phyloP scores from a whole-genome alignment of 805 yeast genomes.

The Nakazawaea laoshanensis region DNA sequence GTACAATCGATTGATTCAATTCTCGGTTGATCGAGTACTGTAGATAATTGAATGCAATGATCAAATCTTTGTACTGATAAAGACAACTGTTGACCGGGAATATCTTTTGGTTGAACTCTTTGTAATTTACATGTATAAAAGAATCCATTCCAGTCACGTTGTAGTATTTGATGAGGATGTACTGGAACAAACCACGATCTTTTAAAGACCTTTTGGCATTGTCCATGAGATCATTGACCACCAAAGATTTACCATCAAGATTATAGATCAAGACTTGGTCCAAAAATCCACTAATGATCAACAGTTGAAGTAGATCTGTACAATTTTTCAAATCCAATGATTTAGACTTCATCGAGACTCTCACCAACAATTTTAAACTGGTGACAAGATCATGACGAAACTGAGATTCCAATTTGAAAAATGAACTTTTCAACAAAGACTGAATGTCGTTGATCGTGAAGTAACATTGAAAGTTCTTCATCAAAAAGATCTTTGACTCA shows the following conservation, averaged over 20 bases:
- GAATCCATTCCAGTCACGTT: constrained; percentile 14
- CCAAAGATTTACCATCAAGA: constrained; percentile 12
- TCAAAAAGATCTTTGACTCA: constrained; percentile 14
- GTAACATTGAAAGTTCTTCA: constrained; percentile 14
- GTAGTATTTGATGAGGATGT: constrained; percentile 17
- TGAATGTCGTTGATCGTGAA: constrained; percentile 3
- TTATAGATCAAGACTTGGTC: constrained; percentile 16
- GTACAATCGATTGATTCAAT: constrained; percentile 18
- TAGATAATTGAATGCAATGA: constrained; percentile 18
- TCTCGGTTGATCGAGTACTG: constrained; percentile 16
- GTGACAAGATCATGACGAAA: constrained; percentile 6
- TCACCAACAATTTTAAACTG: constrained; percentile 15
- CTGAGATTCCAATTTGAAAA: constrained; percentile 7
- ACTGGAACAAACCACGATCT: constrained; percentile 12
- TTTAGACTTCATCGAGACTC: constrained; percentile 14
- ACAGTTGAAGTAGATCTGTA: constrained; percentile 14
- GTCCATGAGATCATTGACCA: constrained; percentile 16
- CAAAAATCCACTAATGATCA: constrained; percentile 15
- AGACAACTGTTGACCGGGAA: constrained; percentile 11
- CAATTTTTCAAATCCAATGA: constrained; percentile 6
- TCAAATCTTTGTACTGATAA: constrained; percentile 10
- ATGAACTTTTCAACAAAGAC: constrained; percentile 4
- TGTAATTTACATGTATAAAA: constrained; percentile 6
- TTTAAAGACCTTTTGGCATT: constrained; percentile 9
- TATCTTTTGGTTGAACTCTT: constrained; percentile 8